These are phyloP conservation scores for Echria macrotheca DNA, from an alignment of 495 filamentous ascomycete species.

Conservation along the genomic window DNA sequence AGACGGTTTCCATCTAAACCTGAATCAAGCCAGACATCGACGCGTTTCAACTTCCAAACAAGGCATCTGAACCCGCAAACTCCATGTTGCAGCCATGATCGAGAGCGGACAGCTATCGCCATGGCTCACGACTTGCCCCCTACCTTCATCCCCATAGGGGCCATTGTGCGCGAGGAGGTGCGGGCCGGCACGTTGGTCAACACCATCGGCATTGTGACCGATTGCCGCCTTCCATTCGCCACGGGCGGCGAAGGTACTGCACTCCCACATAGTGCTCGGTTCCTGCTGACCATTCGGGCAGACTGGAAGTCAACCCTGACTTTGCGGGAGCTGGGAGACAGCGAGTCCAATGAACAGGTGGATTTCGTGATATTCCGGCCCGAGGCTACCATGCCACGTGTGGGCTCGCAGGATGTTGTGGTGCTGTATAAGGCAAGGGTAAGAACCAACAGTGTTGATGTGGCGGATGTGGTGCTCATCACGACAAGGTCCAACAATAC, in stretches of 20 bases:
- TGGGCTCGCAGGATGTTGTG: slow-evolving; percentile 36
- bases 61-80: too few relatives aligned
- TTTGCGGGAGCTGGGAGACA: slow-evolving; percentile 36
- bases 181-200: slow-evolving; percentile 30
- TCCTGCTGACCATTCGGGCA: too few relatives aligned
- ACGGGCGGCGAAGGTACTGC: slow-evolving; percentile 39
- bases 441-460: too few relatives aligned
- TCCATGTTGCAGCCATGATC: background rate
- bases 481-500: slow-evolving; percentile 22
- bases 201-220: slow-evolving; percentile 47
- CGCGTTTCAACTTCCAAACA: background rate
- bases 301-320: slow-evolving; percentile 39
- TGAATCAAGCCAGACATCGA: background rate
- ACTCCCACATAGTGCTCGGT: too few relatives aligned
- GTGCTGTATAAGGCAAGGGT: slow-evolving; percentile 38
- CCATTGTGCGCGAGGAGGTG: too few relatives aligned
- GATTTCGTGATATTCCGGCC: slow-evolving; percentile 40
- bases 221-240: slow-evolving; percentile 38
- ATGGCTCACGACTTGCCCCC: slow-evolving; percentile 11
- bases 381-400: slow-evolving; percentile 33
- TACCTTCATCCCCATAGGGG: too few relatives aligned
- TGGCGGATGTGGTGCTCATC: too few relatives aligned
- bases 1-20: background rate
- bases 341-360: slow-evolving; percentile 23
- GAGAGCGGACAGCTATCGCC: background rate